These are phyloP conservation scores for Xylogone sp. DNA, from an alignment of 2,329 filamentous ascomycete species.

Conservation along the genomic window DNA sequence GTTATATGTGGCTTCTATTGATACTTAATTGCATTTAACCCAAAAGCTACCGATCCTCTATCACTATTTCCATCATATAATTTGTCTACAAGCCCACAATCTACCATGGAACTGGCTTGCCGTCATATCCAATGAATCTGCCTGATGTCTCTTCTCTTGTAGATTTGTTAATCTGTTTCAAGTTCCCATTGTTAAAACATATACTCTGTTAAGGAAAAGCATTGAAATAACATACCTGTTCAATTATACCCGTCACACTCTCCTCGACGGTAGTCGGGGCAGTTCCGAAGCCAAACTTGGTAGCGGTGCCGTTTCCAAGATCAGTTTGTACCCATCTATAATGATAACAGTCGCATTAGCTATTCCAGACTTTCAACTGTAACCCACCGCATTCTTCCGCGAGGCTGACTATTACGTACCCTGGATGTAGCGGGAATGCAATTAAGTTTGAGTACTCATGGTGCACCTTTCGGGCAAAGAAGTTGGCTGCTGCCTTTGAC, in stretches of 20 bases:
- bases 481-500: conserved; percentile 35
- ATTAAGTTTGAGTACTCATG: conserved; percentile 32
- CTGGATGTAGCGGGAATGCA: conserved; percentile 21
- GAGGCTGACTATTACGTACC: conserved; percentile 25
- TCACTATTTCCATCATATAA: too few relatives aligned
- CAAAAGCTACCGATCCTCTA: too few relatives aligned
- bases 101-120: neutral
- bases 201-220: neutral
- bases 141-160: conserved; percentile 25
- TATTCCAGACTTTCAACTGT: neutral
- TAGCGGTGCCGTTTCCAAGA: conserved; percentile 32
- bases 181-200: neutral
- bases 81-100: too few relatives aligned
- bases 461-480: conserved; percentile 29
- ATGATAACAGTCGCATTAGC: neutral
- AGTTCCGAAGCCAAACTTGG: conserved; percentile 20
- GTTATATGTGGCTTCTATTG: too few relatives aligned
- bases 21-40: too few relatives aligned
- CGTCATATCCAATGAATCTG: conserved; percentile 18
- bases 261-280: conserved; percentile 30
- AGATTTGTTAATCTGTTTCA: conserved; percentile 32
- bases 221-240: conserved; percentile 8
- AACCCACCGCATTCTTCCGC: conserved; percentile 22
- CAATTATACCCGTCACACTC: conserved; percentile 27
- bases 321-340: conserved; percentile 34